Conservation (phyloP, 192 early-diverging fungal species). For the Linnemannia elongata region DNA sequence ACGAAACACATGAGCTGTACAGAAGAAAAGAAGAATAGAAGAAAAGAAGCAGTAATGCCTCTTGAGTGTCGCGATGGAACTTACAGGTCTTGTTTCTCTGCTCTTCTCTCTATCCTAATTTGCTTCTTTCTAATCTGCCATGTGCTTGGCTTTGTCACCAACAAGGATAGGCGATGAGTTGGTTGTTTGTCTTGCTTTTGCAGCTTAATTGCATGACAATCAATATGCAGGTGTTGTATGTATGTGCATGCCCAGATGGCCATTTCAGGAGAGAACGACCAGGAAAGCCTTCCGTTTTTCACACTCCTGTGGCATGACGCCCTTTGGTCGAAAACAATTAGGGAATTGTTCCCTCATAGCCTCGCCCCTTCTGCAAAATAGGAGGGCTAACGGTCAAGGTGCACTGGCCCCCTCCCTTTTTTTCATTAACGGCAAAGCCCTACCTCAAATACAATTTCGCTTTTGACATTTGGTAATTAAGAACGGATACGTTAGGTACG, state of each 20-base stretch:
- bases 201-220: background rate
- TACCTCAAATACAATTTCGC: background rate
- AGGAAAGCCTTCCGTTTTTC: background rate
- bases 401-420: conserved; percentile 1
- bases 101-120: background rate
- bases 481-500: background rate
- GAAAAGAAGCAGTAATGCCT: background rate
- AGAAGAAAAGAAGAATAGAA: background rate
- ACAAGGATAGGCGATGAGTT: background rate
- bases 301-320: background rate
- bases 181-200: background rate
- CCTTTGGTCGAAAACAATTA: background rate
- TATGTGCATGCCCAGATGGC: background rate
- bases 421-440: background rate
- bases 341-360: background rate
- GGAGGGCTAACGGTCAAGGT: background rate
- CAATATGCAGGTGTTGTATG: background rate
- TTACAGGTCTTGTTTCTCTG: too few species aligned
- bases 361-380: background rate
- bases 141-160: conserved; percentile 3
- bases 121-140: background rate
- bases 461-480: conserved; percentile 4
- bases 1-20: background rate
- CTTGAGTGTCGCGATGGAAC: background rate
- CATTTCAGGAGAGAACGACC: background rate